phyloP scores from a whole-genome alignment of 2,329 filamentous ascomycete genomes.

The Didymella exigua region DNA sequence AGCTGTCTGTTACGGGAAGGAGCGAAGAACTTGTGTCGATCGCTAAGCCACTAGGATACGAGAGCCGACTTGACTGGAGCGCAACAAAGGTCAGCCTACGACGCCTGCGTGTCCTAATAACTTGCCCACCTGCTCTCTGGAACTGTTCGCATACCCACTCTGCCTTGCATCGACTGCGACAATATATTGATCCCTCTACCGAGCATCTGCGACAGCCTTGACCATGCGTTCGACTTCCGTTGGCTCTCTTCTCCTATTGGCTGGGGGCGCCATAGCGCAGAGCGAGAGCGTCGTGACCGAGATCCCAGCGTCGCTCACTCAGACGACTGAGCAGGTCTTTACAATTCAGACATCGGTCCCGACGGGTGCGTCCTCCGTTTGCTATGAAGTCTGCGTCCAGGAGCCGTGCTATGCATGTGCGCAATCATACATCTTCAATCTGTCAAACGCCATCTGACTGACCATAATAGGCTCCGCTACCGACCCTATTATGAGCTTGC shows the following conservation, averaged over 20 bases:
- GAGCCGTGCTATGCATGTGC: constrained; percentile 38
- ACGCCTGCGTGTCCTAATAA: constrained; percentile 5
- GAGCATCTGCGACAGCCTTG: background rate
- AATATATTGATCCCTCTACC: background rate
- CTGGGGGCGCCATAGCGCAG: constrained; percentile 25
- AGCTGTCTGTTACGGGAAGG: constrained; percentile 38
- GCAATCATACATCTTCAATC: constrained; percentile 3
- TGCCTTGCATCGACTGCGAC: background rate
- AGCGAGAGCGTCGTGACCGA: constrained; percentile 10
- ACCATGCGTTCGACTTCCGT: constrained; percentile 34
- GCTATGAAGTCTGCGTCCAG: constrained; percentile 35
- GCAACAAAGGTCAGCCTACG: constrained; percentile 10
- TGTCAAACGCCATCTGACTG: background rate
- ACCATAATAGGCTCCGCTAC: constrained; percentile 10
- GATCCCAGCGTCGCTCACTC: constrained; percentile 9
- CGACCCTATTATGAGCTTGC: constrained; percentile 21
- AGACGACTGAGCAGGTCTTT: constrained; percentile 29
- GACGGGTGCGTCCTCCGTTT: constrained; percentile 20
- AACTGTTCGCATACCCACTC: background rate
- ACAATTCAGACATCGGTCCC: constrained; percentile 38
- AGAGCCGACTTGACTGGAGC: constrained; percentile 15
- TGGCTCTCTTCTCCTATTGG: constrained; percentile 35
- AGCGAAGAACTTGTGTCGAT: constrained; percentile 32
- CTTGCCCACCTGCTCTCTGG: background rate
- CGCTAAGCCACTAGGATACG: constrained; percentile 16